Evolutionary conservation across 768 basidiomycete genomes (phyloP).

Genomic region (Boletales sp.): DNA sequence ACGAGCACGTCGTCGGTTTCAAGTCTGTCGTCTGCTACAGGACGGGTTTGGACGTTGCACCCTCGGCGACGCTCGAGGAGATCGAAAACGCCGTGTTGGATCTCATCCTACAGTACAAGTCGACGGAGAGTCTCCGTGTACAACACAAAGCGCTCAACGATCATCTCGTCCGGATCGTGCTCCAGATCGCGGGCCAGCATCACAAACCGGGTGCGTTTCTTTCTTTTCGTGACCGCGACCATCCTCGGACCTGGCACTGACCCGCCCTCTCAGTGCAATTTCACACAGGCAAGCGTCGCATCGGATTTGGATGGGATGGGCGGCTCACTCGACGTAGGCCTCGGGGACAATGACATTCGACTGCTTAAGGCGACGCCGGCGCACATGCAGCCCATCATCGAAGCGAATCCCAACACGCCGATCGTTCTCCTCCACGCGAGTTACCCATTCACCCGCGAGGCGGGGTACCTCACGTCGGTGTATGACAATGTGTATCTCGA

Average conservation of each 20-base stretch:
- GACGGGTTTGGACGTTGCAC: constrained; percentile 60
- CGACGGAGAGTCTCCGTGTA: constrained; percentile 45
- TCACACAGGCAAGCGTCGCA: constrained; percentile 49
- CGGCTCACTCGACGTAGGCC: constrained; percentile 29
- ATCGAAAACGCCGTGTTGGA: constrained; percentile 30
- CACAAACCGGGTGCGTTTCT: constrained; percentile 55
- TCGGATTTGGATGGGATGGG: background rate
- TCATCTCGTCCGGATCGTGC: constrained; percentile 51
- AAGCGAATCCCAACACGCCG: constrained; percentile 52
- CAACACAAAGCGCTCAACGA: constrained; percentile 66
- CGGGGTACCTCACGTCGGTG: constrained; percentile 69
- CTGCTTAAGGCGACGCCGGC: constrained; percentile 59
- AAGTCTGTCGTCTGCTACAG: constrained; percentile 76
- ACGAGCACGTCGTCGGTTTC: constrained; percentile 58
- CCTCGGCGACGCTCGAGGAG: constrained; percentile 20
- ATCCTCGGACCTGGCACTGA: too few relatives aligned
- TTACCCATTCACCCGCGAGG: constrained; percentile 79
- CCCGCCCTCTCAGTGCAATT: constrained; percentile 59
- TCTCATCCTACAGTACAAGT: constrained; percentile 34
- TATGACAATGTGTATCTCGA: constrained; percentile 76
- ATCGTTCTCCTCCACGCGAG: constrained; percentile 72
- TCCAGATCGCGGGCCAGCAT: constrained; percentile 48
- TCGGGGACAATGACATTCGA: constrained; percentile 71
- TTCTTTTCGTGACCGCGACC: too few relatives aligned
- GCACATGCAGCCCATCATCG: constrained; percentile 65